phyloP scores from a whole-genome alignment of 352 stramenopile species.

The Phytophthora citrophthora region DNA sequence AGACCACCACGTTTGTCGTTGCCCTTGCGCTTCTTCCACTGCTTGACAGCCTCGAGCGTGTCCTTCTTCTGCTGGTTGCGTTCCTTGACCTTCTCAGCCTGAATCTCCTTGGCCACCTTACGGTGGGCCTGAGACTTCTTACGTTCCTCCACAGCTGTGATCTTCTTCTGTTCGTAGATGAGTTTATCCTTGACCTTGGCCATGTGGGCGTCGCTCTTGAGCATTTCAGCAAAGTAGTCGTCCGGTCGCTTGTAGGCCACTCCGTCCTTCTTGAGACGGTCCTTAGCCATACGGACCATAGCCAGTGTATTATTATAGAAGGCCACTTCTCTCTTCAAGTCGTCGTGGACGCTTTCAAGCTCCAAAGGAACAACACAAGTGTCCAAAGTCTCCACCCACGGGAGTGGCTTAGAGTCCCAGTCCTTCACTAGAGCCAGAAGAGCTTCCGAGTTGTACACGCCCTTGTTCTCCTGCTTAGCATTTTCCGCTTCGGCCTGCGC shows the following conservation, averaged over 20 bases:
- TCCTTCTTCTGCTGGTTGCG: slow-evolving; percentile 89
- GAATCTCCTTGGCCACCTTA: slow-evolving; percentile 96
- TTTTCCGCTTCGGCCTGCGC: slow-evolving; percentile 56
- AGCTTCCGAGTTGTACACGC: slow-evolving; percentile 81
- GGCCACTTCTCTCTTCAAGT: slow-evolving; percentile 92
- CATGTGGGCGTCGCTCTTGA: slow-evolving; percentile 98
- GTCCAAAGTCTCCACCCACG: slow-evolving; percentile 85
- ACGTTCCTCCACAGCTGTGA: slow-evolving; percentile 96
- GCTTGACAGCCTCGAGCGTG: slow-evolving; percentile 86
- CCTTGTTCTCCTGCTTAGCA: slow-evolving; percentile 49
- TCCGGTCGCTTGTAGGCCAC: slow-evolving; percentile 94
- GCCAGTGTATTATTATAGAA: slow-evolving; percentile 97
- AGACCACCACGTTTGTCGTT: slow-evolving; percentile 66
- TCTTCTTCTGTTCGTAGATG: slow-evolving; percentile 99
- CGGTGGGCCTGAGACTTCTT: slow-evolving; percentile 98
- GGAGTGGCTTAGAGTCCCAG: slow-evolving; percentile 59
- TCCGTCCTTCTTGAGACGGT: slow-evolving; percentile 62
- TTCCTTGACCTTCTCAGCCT: slow-evolving; percentile 87
- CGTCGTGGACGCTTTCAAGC: slow-evolving; percentile 84
- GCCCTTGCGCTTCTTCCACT: slow-evolving; percentile 89
- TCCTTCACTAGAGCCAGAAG: slow-evolving; percentile 62
- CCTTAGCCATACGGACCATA: slow-evolving; percentile 74
- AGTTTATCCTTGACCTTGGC: slow-evolving; percentile 98
- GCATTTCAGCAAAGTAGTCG: slow-evolving; percentile 99
- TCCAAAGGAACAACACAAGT: slow-evolving; percentile 66